Percentiles rank a stretch among this genome's conserved stretches.
Conservation (phyloP, 495 filamentous ascomycete genomes). For the Penicillium riverlandense region DNA sequence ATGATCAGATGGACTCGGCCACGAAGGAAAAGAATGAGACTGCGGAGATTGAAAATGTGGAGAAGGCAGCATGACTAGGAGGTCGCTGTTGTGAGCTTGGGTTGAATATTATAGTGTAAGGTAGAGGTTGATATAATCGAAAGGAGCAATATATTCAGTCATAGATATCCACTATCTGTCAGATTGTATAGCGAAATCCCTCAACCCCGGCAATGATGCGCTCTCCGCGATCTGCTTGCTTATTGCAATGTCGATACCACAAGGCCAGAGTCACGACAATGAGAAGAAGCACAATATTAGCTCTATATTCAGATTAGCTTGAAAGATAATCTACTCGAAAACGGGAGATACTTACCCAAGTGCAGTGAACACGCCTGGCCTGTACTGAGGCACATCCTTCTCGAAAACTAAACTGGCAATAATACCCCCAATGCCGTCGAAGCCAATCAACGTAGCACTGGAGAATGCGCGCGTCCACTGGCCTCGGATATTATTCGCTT, state of each 20-base stretch:
- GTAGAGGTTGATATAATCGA: too few relatives aligned
- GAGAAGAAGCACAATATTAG: conserved; percentile 36
- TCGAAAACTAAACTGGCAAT: conserved; percentile 48
- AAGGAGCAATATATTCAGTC: too few relatives aligned
- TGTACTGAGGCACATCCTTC: conserved; percentile 48
- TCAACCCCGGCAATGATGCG: conserved; percentile 27
- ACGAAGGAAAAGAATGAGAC: too few relatives aligned
- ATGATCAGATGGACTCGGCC: too few relatives aligned
- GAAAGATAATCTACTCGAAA: neutral
- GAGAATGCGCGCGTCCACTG: conserved; percentile 60
- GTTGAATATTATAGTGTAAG: too few relatives aligned
- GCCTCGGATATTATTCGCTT: conserved; percentile 59
- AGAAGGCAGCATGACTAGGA: too few relatives aligned
- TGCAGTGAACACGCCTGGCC: conserved; percentile 48
- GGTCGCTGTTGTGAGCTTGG: too few relatives aligned
- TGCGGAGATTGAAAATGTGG: too few relatives aligned
- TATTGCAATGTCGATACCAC: conserved; percentile 30
- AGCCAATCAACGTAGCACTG: conserved; percentile 47
- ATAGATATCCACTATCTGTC: neutral
- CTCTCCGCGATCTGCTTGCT: conserved; percentile 28
- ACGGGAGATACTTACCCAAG: conserved; percentile 27
- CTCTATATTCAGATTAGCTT: conserved; percentile 17
- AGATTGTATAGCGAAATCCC: conserved; percentile 34
- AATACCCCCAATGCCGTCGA: conserved; percentile 57
- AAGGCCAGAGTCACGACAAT: conserved; percentile 21